Percentiles rank a stretch among this genome's conserved stretches.
phyloP scores from a whole-genome alignment of 306 rosid species.

The Sophora flavescens region DNA sequence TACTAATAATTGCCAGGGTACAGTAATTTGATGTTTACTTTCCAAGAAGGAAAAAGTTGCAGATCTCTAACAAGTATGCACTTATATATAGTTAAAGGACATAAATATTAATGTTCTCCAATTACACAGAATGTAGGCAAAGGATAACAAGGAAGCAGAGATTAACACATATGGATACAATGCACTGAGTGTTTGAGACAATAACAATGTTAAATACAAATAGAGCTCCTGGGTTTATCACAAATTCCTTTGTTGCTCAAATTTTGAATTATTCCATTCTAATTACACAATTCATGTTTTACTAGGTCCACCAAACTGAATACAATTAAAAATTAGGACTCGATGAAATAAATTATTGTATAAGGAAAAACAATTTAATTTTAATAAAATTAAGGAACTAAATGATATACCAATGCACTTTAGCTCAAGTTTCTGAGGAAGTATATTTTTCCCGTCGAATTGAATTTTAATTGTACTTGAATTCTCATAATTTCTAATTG shows the following conservation, averaged over 20 bases:
- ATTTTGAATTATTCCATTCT: slow-evolving; percentile 10
- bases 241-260: slow-evolving; percentile 8
- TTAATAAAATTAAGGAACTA: slow-evolving; percentile 14
- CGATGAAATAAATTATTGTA: background rate
- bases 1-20: background rate
- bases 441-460: slow-evolving; percentile 3
- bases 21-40: slow-evolving; percentile 4
- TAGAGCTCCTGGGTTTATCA: background rate
- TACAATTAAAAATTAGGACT: slow-evolving; percentile 28
- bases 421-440: background rate
- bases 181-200: background rate
- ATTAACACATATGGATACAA: background rate
- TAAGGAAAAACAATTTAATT: background rate
- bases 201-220: background rate
- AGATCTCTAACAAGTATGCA: background rate
- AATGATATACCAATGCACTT: background rate
- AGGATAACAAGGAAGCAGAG: background rate
- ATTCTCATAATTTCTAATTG: background rate
- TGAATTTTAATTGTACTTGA: background rate
- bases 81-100: background rate
- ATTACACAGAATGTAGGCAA: slow-evolving; percentile 11
- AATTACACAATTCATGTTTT: background rate
- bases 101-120: background rate
- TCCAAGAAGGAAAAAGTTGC: background rate
- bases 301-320: slow-evolving; percentile 25